Conservation (phyloP, 2,329 filamentous ascomycete genomes). For the Escovopsis sp. region DNA sequence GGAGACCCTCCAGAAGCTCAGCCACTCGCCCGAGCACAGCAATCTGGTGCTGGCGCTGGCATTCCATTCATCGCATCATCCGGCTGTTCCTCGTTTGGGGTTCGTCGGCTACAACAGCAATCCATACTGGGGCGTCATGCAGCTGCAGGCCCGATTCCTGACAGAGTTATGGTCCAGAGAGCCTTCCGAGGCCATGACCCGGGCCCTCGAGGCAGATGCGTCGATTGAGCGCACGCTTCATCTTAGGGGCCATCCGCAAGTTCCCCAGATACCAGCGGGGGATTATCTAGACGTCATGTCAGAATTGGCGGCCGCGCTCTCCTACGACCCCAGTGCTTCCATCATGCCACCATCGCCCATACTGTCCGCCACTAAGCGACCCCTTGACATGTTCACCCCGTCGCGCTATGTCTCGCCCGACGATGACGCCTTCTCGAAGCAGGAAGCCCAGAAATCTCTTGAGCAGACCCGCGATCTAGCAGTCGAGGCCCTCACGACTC, state of each 20-base stretch:
- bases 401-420: slow-evolving; percentile 33
- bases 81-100: slow-evolving; percentile 47
- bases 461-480: slow-evolving; percentile 30
- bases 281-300: slow-evolving; percentile 69
- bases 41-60: slow-evolving; percentile 52
- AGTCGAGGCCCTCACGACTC: slow-evolving; percentile 25
- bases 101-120: slow-evolving; percentile 77
- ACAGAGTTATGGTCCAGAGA: slow-evolving; percentile 40
- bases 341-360: slow-evolving; percentile 10
- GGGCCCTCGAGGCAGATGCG: slow-evolving; percentile 28
- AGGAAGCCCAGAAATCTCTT: slow-evolving; percentile 28
- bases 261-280: slow-evolving; percentile 67
- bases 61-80: slow-evolving; percentile 50
- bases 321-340: slow-evolving; percentile 19
- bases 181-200: slow-evolving; percentile 16
- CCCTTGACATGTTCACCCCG: slow-evolving; percentile 42
- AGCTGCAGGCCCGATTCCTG: slow-evolving; percentile 66
- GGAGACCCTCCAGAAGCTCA: slow-evolving; percentile 39
- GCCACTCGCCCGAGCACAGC: slow-evolving; percentile 38
- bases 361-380: slow-evolving; percentile 25
- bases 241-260: slow-evolving; percentile 36
- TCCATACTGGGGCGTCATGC: slow-evolving; percentile 76
- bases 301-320: slow-evolving; percentile 46
- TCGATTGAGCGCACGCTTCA: slow-evolving; percentile 31
- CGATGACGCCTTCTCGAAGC: slow-evolving; percentile 21